Conservation (phyloP, 139 green algal species). For the Tetradesmus obliquus region DNA sequence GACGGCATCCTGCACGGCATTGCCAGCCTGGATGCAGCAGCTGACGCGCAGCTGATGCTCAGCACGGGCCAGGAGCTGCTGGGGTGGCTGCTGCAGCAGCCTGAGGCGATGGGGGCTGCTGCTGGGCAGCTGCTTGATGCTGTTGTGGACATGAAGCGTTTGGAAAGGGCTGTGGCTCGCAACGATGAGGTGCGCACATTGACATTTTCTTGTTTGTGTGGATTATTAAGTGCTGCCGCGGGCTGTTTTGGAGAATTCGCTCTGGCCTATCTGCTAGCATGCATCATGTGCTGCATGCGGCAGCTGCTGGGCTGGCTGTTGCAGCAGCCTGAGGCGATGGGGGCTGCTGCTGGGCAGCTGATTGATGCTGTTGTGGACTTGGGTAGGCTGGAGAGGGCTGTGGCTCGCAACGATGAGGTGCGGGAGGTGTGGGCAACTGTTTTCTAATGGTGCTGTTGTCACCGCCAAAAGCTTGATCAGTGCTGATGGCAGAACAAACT, state of each 20-base stretch:
- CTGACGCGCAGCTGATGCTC: conserved; percentile 20
- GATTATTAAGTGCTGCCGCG: too few species aligned
- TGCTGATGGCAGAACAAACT: too few species aligned
- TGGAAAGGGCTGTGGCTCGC: not conserved
- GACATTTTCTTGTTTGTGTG: not conserved
- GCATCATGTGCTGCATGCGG: not conserved
- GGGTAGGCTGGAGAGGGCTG: not conserved
- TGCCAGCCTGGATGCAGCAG: conserved; percentile 21
- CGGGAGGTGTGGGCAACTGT: too few species aligned
- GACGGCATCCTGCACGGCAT: conserved; percentile 17
- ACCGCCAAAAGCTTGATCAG: too few species aligned
- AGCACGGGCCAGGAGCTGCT: conserved; percentile 1
- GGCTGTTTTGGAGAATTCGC: too few species aligned
- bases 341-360: not conserved
- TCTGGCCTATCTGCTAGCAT: too few species aligned
- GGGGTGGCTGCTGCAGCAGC: not conserved
- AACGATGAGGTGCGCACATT: conserved; percentile 8
- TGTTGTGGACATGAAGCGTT: not conserved
- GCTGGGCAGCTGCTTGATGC: not conserved
- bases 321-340: not conserved
- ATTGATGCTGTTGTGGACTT: not conserved
- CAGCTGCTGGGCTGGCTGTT: not conserved
- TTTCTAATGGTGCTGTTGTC: too few species aligned
- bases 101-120: not conserved
- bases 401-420: conserved; percentile 26